phyloP scores from a whole-genome alignment of 148 eudicot genomes.

The Cornus florida region DNA sequence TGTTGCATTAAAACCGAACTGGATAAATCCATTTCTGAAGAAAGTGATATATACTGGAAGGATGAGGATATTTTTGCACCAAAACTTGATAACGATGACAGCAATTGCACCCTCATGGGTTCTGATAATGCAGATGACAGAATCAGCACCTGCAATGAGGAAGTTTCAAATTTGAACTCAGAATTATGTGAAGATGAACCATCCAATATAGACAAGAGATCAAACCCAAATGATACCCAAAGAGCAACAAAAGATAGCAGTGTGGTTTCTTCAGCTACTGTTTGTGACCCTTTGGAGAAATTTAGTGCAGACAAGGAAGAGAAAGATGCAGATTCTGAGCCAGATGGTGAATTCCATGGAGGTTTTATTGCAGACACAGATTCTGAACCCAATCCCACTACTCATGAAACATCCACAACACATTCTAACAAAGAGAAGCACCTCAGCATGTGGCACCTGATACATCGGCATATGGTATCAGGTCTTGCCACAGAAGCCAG shows the following conservation, averaged over 20 bases:
- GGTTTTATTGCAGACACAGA: conserved; percentile 9
- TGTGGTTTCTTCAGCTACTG: not conserved
- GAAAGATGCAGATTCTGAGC: not conserved
- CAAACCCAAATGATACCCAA: not conserved
- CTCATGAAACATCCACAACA: conserved; percentile 22
- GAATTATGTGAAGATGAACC: not conserved
- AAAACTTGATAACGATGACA: not conserved
- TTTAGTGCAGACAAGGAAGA: conserved; percentile 2
- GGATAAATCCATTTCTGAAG: not conserved
- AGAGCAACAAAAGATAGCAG: conserved; percentile 5
- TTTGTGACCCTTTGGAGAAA: not conserved
- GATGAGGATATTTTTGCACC: not conserved
- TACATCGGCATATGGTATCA: conserved; percentile 63
- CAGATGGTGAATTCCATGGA: not conserved
- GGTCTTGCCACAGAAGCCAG: conserved; percentile 27
- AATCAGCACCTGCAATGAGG: conserved; percentile 3
- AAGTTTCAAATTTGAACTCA: not conserved
- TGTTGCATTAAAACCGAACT: not conserved
- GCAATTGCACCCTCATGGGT: too few relatives aligned
- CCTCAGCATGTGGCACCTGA: conserved; percentile 78
- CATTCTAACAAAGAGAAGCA: conserved; percentile 46
- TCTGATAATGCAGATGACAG: not conserved
- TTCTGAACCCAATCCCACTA: conserved; percentile 15
- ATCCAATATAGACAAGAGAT: not conserved
- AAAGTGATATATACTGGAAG: not conserved